Percentiles rank a stretch among this genome's conserved stretches.
Conservation (phyloP, 1,284 basidiomycete genomes). For the Athelia psychrophila region DNA sequence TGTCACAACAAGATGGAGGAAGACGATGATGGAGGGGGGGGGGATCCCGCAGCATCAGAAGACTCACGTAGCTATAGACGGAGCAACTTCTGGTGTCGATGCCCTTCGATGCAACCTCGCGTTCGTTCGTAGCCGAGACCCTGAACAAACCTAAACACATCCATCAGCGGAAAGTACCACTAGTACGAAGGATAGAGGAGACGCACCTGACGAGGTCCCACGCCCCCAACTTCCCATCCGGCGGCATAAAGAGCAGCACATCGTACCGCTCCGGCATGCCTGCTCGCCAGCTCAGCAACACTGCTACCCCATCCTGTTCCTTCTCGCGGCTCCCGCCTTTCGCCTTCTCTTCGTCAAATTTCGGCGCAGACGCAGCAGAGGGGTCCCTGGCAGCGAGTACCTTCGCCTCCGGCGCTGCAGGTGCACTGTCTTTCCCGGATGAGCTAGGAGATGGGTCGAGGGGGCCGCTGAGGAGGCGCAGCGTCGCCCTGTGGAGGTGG, state of each 20-base stretch:
- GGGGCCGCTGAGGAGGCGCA: slow-evolving; percentile 36
- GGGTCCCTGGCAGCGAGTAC: slow-evolving; percentile 23
- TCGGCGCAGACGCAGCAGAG: too few relatives aligned
- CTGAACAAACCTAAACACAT: too few relatives aligned
- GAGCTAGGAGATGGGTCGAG: slow-evolving; percentile 31
- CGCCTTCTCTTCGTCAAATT: too few relatives aligned
- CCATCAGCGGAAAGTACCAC: background rate
- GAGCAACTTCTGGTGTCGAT: too few relatives aligned
- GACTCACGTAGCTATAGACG: background rate
- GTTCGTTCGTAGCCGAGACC: background rate
- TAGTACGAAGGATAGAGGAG: background rate
- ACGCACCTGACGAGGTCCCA: slow-evolving; percentile 64
- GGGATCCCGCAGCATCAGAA: background rate
- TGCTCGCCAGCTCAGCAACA: slow-evolving; percentile 35
- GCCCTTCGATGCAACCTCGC: background rate
- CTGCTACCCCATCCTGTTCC: slow-evolving; percentile 16
- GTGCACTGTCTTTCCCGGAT: background rate
- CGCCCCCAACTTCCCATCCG: slow-evolving; percentile 50
- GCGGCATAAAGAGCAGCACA: slow-evolving; percentile 44
- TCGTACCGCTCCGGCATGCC: slow-evolving; percentile 60
- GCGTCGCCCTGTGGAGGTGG: slow-evolving; percentile 28
- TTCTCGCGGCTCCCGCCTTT: too few relatives aligned
- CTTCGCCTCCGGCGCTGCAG: slow-evolving; percentile 16
- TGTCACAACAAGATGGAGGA: background rate
- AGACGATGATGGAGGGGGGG: too few relatives aligned